Percentiles rank a stretch among this genome's conserved stretches.
Evolutionary conservation across 148 eudicot genomes (phyloP).

Genomic region (Camellia lanceoleosa): DNA sequence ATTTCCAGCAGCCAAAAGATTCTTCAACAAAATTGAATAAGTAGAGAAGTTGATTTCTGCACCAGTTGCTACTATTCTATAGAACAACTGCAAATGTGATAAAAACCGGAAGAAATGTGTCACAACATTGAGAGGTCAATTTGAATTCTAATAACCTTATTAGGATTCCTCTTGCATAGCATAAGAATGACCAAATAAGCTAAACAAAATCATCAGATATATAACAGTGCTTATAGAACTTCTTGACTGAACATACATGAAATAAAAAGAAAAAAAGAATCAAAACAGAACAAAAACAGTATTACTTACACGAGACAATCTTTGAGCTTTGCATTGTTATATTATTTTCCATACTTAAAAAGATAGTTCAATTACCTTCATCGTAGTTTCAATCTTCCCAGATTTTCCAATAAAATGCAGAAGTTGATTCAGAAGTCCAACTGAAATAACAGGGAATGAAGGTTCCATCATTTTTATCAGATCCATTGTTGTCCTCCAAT

Average conservation of each 20-base stretch:
- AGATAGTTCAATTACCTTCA: slow-evolving; percentile 57
- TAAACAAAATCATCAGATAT: background rate
- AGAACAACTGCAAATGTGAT: slow-evolving; percentile 59
- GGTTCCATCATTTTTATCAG: slow-evolving; percentile 70
- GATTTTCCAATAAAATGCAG: slow-evolving; percentile 75
- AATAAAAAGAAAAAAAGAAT: background rate
- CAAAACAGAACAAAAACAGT: background rate
- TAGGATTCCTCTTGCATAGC: background rate
- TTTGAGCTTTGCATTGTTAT: background rate
- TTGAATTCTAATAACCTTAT: background rate
- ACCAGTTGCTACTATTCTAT: slow-evolving; percentile 74
- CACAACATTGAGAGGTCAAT: background rate
- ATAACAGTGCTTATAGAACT: background rate
- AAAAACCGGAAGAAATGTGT: background rate
- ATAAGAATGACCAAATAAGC: background rate
- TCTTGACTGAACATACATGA: background rate
- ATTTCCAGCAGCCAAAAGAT: slow-evolving; percentile 80
- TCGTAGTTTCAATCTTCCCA: slow-evolving; percentile 81
- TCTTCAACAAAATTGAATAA: slow-evolving; percentile 65
- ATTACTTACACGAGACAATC: background rate
- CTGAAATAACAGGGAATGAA: slow-evolving; percentile 53
- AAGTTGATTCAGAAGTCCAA: slow-evolving; percentile 76
- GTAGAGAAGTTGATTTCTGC: slow-evolving; percentile 63
- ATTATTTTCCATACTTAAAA: background rate
- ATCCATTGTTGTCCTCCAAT: slow-evolving; percentile 64